These are phyloP conservation scores for Blastomyces emzantsi DNA, from an alignment of 2,329 filamentous ascomycete species.

Conservation along the genomic window DNA sequence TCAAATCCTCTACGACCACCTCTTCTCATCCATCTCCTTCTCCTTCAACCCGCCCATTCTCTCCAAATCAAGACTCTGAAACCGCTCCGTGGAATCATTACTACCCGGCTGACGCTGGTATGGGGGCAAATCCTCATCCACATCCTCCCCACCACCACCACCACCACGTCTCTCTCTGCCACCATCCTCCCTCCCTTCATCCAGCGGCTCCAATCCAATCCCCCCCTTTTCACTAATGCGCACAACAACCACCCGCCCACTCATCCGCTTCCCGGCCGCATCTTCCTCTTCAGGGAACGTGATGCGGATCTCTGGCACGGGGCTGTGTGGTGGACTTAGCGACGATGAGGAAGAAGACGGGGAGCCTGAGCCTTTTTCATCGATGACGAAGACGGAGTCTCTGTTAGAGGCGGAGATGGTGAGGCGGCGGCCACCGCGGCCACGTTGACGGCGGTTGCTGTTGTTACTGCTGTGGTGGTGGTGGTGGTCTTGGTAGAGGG, in stretches of 20 bases:
- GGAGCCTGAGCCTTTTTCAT: conserved; percentile 67
- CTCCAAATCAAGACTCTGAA: conserved; percentile 91
- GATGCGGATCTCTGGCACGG: conserved; percentile 95
- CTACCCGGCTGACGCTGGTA: conserved; percentile 68
- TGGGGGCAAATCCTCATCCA: conserved; percentile 52
- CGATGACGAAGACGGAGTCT: conserved; percentile 65
- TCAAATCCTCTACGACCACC: conserved; percentile 25
- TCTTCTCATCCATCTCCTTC: conserved; percentile 50
- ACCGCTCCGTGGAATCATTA: conserved; percentile 45
- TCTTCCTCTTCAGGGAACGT: conserved; percentile 96
- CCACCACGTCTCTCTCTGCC: neutral
- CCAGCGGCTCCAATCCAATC: conserved; percentile 75
- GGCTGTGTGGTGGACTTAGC: conserved; percentile 63
- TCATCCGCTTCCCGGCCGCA: conserved; percentile 62
- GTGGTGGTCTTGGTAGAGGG: conserved; percentile 50
- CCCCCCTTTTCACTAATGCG: conserved; percentile 76
- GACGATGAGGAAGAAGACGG: conserved; percentile 73
- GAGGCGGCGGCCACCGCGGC: conserved; percentile 39
- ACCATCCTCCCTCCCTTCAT: conserved; percentile 39
- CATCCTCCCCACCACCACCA: no score
- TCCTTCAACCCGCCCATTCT: conserved; percentile 91
- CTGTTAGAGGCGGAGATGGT: conserved; percentile 51
- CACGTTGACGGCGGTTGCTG: conserved; percentile 39
- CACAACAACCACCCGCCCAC: conserved; percentile 83
- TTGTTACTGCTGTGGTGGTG: conserved; percentile 47